Evolutionary conservation across 805 yeast species (phyloP), one percentile per base, ranked within the genome.

Genomic region (Kluyveromyces aestuarii): DNA sequence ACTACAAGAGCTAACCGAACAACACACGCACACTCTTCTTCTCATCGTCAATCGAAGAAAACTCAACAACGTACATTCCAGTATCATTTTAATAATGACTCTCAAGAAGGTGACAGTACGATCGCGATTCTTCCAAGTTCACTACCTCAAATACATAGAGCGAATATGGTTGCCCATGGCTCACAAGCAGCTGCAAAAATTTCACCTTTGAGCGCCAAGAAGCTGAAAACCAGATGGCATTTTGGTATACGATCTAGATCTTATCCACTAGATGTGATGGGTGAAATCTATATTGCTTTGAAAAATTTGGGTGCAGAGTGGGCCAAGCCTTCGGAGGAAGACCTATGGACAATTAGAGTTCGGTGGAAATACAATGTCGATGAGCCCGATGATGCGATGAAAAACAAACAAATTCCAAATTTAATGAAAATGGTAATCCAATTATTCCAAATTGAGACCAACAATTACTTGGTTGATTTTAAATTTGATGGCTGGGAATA

Each of bases 261-360:
- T 1, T 93, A 93, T 63, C 98, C 99, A 35, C 73, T 93, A 57
- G 99, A 93, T 66, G 99, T 93, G 3, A 93, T 93, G 98, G 96
- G 97, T 27, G 99, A 93, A 64, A 90, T 93, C 41, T 93, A 93
- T 69, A 76, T 96, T 43, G 98, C 98, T 1, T 73, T 93, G 62
- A 87, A 87, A 68, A 88, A 87, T 59, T 71, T 93, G 48, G 97
- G 96, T 1, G 98, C 98, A 0, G 97, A 93, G 66, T 93, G 98
- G 98, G 87, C 93, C 9, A 82, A 84, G 57, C 97, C 98, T 7
- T 79, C 90, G 0, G 96, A 90, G 57, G 96, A 90, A 60, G 96
- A 90, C 59, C 72, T 89, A 46, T 91, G 98, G 98, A 91, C 96
- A 0, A 91, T 91, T 50, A 77, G 87, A 56, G 97, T 91, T 16